phyloP scores from a whole-genome alignment of 1,139 yeast species.

The Petasospora rhodanensis region DNA sequence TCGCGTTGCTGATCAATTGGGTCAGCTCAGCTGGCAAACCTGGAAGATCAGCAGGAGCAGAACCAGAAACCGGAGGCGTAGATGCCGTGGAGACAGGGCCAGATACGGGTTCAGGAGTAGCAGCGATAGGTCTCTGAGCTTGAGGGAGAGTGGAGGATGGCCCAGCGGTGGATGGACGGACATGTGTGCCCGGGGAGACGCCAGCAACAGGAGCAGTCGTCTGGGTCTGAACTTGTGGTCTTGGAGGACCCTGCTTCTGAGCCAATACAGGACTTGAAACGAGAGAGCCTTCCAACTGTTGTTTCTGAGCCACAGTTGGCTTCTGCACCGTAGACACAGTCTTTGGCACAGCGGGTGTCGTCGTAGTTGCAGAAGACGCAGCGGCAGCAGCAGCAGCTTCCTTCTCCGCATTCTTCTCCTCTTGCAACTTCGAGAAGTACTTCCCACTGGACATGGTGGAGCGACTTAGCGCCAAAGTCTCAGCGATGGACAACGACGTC shows the following conservation, averaged over 20 bases:
- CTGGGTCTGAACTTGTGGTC: too few species aligned
- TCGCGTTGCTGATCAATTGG: constrained; percentile 28
- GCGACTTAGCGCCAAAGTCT: constrained; percentile 56
- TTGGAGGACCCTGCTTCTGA: neutral
- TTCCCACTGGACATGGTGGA: constrained; percentile 34
- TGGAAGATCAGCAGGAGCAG: too few species aligned
- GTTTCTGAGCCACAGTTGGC: neutral
- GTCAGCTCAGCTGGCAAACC: constrained; percentile 27
- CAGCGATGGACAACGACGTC: constrained; percentile 49
- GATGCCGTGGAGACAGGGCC: constrained; percentile 30
- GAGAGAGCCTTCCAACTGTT: too few species aligned
- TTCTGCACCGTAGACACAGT: too few species aligned
- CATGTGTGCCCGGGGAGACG: too few species aligned
- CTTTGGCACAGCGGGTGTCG: constrained; percentile 1
- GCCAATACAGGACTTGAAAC: too few species aligned
- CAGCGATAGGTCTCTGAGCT: too few species aligned
- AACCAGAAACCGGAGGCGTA: too few species aligned
- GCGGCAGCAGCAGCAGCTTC: neutral
- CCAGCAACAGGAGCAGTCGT: too few species aligned
- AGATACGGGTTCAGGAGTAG: neutral
- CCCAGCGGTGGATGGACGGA: too few species aligned
- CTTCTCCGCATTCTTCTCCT: constrained; percentile 6
- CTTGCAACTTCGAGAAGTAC: constrained; percentile 23
- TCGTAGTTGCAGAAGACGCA: neutral
- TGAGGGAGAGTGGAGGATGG: too few species aligned